phyloP scores from a whole-genome alignment of 1,139 yeast species.

The Hyphopichia burtonii region DNA sequence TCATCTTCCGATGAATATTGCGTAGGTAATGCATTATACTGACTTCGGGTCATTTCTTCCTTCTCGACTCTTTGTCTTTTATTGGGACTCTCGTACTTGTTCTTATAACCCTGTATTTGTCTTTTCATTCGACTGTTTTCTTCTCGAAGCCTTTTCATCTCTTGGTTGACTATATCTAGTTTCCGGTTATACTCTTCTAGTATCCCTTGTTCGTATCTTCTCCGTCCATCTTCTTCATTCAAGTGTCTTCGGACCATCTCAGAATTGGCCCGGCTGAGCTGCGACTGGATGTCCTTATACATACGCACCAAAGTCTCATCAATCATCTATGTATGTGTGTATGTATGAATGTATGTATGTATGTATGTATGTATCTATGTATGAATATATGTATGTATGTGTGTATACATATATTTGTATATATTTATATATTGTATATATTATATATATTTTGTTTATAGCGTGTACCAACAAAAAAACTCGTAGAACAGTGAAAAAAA shows the following conservation, averaged over 20 bases:
- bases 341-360: not conserved
- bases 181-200: slow-evolving; percentile 1
- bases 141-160: not conserved
- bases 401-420: too few species aligned
- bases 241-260: not conserved
- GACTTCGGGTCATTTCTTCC: not conserved
- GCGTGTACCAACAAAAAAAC: too few species aligned
- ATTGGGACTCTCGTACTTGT: too few species aligned
- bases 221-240: not conserved
- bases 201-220: not conserved
- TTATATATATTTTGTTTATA: too few species aligned
- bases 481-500: too few species aligned
- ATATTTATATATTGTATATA: too few species aligned
- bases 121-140: slow-evolving; percentile 1
- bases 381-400: too few species aligned
- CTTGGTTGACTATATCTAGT: not conserved
- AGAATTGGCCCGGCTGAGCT: not conserved
- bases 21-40: slow-evolving; percentile 6
- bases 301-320: slow-evolving; percentile 1
- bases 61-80: not conserved
- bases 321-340: not conserved
- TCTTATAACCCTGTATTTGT: too few species aligned
- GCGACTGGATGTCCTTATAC: not conserved
- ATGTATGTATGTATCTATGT: too few species aligned
- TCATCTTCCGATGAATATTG: slow-evolving; percentile 8